A percentile compares a stretch with the other conserved stretches of the same genome.
Evolutionary conservation across 2,329 filamentous ascomycete genomes (phyloP).

Genomic region (Aspergillus pseudoglaucus): DNA sequence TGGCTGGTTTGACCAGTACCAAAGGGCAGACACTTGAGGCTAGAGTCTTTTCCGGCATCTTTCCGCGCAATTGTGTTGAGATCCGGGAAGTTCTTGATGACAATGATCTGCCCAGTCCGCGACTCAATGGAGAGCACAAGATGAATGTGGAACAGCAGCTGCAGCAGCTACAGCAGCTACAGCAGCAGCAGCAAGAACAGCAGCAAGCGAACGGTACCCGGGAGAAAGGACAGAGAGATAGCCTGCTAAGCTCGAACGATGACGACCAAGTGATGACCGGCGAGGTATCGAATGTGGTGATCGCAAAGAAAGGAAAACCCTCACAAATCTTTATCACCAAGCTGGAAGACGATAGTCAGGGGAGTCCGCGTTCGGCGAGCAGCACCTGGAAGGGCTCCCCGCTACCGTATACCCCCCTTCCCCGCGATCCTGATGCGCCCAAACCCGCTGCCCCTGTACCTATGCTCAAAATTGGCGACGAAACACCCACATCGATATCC

Average conservation of each 20-base stretch:
- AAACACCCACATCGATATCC: constrained; percentile 79
- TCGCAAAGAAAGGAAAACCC: constrained; percentile 34
- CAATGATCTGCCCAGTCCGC: constrained; percentile 41
- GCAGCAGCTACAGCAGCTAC: too few relatives aligned
- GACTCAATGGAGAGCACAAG: constrained; percentile 27
- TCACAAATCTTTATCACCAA: constrained; percentile 35
- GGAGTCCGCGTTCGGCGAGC: constrained; percentile 25
- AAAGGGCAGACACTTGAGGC: constrained; percentile 92
- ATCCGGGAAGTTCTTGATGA: constrained; percentile 87
- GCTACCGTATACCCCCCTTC: constrained; percentile 28
- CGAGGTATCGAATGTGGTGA: constrained; percentile 27
- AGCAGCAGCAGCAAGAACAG: background rate
- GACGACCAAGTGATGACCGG: constrained; percentile 8
- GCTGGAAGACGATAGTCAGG: constrained; percentile 26
- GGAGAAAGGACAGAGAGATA: constrained; percentile 24
- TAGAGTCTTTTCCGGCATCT: constrained; percentile 96
- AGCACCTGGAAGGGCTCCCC: constrained; percentile 23
- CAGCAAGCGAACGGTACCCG: constrained; percentile 18
- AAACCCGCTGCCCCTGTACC: constrained; percentile 89
- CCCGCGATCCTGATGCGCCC: constrained; percentile 55
- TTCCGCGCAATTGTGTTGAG: constrained; percentile 89
- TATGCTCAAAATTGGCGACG: constrained; percentile 95
- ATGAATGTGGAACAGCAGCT: constrained; percentile 27
- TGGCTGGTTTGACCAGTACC: constrained; percentile 82
- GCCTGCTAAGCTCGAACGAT: constrained; percentile 21